Percentiles rank a stretch among this genome's conserved stretches.
Evolutionary conservation across 306 rosid genomes (phyloP).

Genomic region (Urtica urens): DNA sequence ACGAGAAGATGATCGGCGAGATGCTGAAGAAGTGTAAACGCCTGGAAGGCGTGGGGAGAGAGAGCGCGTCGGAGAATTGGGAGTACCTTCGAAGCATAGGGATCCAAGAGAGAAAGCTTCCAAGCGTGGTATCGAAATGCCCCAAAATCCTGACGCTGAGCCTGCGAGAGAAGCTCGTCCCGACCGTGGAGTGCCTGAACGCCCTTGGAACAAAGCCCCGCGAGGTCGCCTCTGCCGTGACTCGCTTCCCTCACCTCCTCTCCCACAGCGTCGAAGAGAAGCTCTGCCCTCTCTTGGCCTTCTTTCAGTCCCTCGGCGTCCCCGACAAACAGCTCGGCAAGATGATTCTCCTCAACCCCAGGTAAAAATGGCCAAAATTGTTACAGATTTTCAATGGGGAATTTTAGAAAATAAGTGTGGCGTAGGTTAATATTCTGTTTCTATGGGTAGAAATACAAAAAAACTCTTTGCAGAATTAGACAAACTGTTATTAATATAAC

Average conservation of each 20-base stretch:
- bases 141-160: conserved; percentile 72
- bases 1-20: conserved; percentile 52
- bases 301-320: conserved; percentile 70
- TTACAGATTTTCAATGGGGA: too few relatives aligned
- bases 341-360: conserved; percentile 64
- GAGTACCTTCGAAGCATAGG: conserved; percentile 60
- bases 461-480: too few relatives aligned
- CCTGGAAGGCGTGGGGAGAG: conserved; percentile 45
- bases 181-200: conserved; percentile 67
- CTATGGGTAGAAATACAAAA: too few relatives aligned
- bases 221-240: conserved; percentile 64
- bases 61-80: conserved; percentile 76
- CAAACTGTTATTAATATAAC: too few relatives aligned
- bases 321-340: conserved; percentile 78
- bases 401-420: too few relatives aligned
- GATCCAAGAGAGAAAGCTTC: conserved; percentile 75
- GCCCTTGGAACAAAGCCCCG: conserved; percentile 59
- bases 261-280: conserved; percentile 81
- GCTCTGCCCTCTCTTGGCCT: conserved; percentile 87
- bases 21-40: conserved; percentile 67
- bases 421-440: too few relatives aligned
- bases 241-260: conserved; percentile 72
- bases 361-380: too few relatives aligned
- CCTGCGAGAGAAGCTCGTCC: conserved; percentile 70
- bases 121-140: conserved; percentile 69